Percentiles rank a stretch among this genome's conserved stretches.
phyloP scores from a whole-genome alignment of 495 filamentous ascomycete genomes.

The Cenococcum geophilum region DNA sequence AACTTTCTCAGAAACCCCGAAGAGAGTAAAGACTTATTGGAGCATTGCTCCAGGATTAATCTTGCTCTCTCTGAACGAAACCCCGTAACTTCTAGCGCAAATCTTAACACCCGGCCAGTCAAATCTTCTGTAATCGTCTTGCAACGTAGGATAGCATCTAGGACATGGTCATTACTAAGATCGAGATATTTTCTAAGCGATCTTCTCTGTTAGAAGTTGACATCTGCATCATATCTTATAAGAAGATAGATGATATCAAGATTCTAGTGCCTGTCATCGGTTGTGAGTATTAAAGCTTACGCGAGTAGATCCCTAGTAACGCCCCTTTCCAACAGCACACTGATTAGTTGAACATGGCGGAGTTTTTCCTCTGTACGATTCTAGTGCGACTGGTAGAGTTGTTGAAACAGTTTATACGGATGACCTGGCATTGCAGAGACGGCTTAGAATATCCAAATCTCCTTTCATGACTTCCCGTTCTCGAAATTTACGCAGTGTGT shows the following conservation, averaged over 20 bases:
- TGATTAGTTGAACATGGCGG: conserved; percentile 13
- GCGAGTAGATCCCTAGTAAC: conserved; percentile 1
- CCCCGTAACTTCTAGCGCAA: too few relatives aligned
- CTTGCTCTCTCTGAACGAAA: too few relatives aligned
- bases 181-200: conserved; percentile 12
- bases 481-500: too few relatives aligned
- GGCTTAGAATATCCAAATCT: conserved; percentile 13
- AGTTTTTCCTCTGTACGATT: conserved; percentile 1
- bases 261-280: conserved; percentile 12
- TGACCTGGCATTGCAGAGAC: conserved; percentile 12
- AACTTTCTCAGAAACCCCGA: too few relatives aligned
- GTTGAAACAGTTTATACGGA: conserved; percentile 7
- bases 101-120: too few relatives aligned
- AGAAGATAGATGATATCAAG: conserved; percentile 26
- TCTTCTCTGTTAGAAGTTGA: too few relatives aligned
- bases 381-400: conserved; percentile 19
- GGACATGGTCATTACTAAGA: not conserved
- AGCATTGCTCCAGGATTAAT: too few relatives aligned
- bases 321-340: conserved; percentile 9
- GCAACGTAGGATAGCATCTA: too few relatives aligned
- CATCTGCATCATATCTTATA: conserved; percentile 3
- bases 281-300: conserved; percentile 12
- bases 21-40: too few relatives aligned
- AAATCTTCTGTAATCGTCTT: too few relatives aligned
- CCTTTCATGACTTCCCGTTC: conserved; percentile 17